phyloP scores from a whole-genome alignment of 331 rosid genomes.

The Malus hybrid region DNA sequence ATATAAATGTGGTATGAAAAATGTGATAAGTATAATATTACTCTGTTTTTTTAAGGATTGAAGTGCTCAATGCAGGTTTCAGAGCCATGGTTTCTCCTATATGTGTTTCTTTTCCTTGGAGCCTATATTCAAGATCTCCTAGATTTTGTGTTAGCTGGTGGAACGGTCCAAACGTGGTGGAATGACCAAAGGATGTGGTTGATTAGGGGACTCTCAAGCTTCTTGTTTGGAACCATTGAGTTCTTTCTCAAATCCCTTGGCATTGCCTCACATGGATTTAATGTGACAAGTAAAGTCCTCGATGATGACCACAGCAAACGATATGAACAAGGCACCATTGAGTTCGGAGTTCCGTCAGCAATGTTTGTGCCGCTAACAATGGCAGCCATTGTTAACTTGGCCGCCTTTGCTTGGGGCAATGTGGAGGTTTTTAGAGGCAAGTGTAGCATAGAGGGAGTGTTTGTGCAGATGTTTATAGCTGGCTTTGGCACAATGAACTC shows the following conservation, averaged over 20 bases:
- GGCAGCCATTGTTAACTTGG: conserved; percentile 27
- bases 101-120: conserved; percentile 26
- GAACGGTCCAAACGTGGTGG: conserved; percentile 37
- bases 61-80: conserved; percentile 8
- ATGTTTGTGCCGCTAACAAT: conserved; percentile 26
- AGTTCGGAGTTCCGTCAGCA: conserved; percentile 21
- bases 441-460: conserved; percentile 1
- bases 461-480: conserved; percentile 22
- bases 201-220: conserved; percentile 16
- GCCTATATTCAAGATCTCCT: conserved; percentile 25
- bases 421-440: conserved; percentile 6
- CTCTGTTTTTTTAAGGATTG: too few species aligned
- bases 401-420: conserved; percentile 7
- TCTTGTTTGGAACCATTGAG: conserved; percentile 20
- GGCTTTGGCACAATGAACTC: conserved; percentile 16
- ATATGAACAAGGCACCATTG: conserved; percentile 25
- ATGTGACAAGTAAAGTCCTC: conserved; percentile 27
- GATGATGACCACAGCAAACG: conserved; percentile 34
- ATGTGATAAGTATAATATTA: too few species aligned
- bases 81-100: conserved; percentile 23
- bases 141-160: conserved; percentile 20
- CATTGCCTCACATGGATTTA: conserved; percentile 20
- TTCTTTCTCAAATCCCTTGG: conserved; percentile 10
- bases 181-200: conserved; percentile 48
- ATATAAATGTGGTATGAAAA: too few species aligned